These are phyloP conservation scores for Hanseniaspora jakobsenii DNA, from an alignment of 805 yeast species.

Conservation along the genomic window DNA sequence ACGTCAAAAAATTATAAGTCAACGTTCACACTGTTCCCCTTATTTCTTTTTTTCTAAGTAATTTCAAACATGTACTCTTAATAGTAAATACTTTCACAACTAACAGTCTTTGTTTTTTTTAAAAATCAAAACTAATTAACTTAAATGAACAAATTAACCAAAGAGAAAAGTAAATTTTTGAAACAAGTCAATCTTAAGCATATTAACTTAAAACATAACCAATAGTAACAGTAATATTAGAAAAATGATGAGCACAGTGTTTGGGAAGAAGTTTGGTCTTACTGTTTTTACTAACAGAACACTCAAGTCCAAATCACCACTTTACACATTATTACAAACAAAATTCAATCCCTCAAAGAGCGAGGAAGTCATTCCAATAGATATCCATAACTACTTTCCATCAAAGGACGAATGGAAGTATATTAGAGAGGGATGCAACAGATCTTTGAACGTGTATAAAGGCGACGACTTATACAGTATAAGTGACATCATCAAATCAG, in stretches of 20 bases:
- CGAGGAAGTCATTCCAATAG: slow-evolving; percentile 7
- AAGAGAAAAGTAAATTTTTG: no score
- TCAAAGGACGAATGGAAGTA: slow-evolving; percentile 12
- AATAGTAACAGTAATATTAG: no score
- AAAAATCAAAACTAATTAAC: no score
- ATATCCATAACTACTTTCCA: slow-evolving; percentile 11
- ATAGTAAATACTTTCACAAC: no score
- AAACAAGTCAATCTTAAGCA: no score
- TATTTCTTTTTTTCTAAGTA: no score
- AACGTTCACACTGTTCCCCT: no score
- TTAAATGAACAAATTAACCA: no score
- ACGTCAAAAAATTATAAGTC: no score
- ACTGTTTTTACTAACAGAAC: slow-evolving; percentile 12
- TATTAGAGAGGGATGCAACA: slow-evolving; percentile 10
- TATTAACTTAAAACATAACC: no score
- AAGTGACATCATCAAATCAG: slow-evolving; percentile 4
- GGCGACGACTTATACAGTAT: slow-evolving; percentile 11
- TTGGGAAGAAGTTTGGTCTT: slow-evolving; percentile 8
- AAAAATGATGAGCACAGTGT: slow-evolving; percentile 7
- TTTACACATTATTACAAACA: slow-evolving; percentile 1
- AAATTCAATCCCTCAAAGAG: slow-evolving; percentile 13
- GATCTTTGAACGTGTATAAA: slow-evolving; percentile 12
- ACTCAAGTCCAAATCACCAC: slow-evolving; percentile 12
- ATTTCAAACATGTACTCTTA: no score
- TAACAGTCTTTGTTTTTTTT: no score